Conservation (phyloP, 306 rosid genomes). For the Prunus mira region DNA sequence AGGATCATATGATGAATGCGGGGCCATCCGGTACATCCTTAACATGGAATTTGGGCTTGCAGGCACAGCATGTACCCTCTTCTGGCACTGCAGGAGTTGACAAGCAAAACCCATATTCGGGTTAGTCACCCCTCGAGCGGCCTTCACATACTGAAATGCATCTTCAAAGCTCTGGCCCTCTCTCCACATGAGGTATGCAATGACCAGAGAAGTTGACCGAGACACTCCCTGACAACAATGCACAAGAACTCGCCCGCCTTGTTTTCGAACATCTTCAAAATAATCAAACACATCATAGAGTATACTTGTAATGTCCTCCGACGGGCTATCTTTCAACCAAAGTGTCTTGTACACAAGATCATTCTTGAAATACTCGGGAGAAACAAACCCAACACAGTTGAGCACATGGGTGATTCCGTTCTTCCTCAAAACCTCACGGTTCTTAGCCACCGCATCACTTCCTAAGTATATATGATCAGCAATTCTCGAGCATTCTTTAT, state of each 20-base stretch:
- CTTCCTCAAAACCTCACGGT: slow-evolving; percentile 61
- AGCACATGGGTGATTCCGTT: slow-evolving; percentile 85
- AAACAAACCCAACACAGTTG: slow-evolving; percentile 91
- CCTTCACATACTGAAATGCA: slow-evolving; percentile 87
- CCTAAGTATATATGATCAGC: slow-evolving; percentile 87
- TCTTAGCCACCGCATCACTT: slow-evolving; percentile 93
- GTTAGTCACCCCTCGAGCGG: slow-evolving; percentile 86
- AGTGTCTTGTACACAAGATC: slow-evolving; percentile 90
- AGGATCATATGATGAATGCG: slow-evolving; percentile 89
- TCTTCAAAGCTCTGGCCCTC: slow-evolving; percentile 81
- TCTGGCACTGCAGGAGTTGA: slow-evolving; percentile 90
- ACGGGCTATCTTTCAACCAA: slow-evolving; percentile 82
- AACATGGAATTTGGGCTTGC: slow-evolving; percentile 74
- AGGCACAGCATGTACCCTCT: slow-evolving; percentile 81
- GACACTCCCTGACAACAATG: slow-evolving; percentile 97
- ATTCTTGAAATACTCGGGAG: slow-evolving; percentile 83
- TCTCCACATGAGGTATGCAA: slow-evolving; percentile 98
- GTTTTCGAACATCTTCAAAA: slow-evolving; percentile 84
- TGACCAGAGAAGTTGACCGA: slow-evolving; percentile 77
- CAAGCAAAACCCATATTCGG: slow-evolving; percentile 95
- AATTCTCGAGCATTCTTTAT: slow-evolving; percentile 84
- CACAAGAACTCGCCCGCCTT: slow-evolving; percentile 81
- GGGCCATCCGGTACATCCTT: slow-evolving; percentile 89
- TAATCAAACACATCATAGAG: slow-evolving; percentile 94
- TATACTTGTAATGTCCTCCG: slow-evolving; percentile 87